Base-by-base conservation (phyloP, 345 rosid genomes). In the Orychophragmus violaceus region DNA sequence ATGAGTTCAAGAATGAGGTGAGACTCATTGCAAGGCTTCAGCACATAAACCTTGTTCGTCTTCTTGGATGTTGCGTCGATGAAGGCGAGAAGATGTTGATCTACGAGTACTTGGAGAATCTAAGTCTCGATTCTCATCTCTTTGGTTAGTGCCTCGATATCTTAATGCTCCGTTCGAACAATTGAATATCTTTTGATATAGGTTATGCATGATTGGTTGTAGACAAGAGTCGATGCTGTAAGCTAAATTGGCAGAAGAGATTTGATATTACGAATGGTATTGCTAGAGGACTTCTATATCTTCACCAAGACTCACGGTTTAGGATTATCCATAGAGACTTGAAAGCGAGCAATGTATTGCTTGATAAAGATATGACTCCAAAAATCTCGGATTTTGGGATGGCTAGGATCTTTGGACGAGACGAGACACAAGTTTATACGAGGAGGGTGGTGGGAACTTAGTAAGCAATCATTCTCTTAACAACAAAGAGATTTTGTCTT, bases 1-100 rank as follows among this genome's bases (percentile, higher is more conserved):
- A 81, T 67, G 96, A 89, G 76, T 91, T 91, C 84, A 85, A 83
- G 83, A 91, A 85, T 48, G 98, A 91, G 81, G 85, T 91, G 5
- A 83, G 17, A 17, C 53, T 91, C 36, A 91, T 91, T 27, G 96
- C 96, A 8, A 84, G 80, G 84, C 87, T 91, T 59, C 96, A 89
- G 18, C 96, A 89, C 33, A 77, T 86, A 69, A 91, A 91, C 71
- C 87, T 91, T 9, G 95, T 91, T 14, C 82, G 89, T 1, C 79
- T 89, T 59, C 69, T 89, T 4, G 92, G 88, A 8, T 91, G 85
- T 65, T 87, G 91, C 75, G 35, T 82, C 8, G 90, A 85, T 23
- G 73, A 6, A 62, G 87, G 76, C 0, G 98, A 92, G 64, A 92
- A 87, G 80, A 80, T 92, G 74, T 82, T 92, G 29, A 71, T 92